Evolutionary conservation across 1,139 yeast genomes (phyloP), one percentile per base, ranked within the genome.

Genomic region (Blastobotrys serpentis): DNA sequence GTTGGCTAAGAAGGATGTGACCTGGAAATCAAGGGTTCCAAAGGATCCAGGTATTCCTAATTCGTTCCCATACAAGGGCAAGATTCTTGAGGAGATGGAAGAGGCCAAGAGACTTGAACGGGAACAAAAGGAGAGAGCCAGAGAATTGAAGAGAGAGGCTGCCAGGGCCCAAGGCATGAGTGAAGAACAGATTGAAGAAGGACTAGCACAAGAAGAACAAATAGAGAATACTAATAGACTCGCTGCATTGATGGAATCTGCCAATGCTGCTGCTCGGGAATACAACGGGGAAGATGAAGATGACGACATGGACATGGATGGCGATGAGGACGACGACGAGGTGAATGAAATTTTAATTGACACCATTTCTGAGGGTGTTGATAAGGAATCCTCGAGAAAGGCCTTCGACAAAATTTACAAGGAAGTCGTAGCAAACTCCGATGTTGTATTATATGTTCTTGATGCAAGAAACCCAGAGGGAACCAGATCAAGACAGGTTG

Each of bases 381-480:
- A 55, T 30, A 63, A 54, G 49, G 98, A 90, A 54, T 82, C 84
- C 61, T 89, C 97, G 6, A 81, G 98, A 66, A 89, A 86, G 66
- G 94, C 96, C 10, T 73, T 68, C 52, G 76, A 72, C 61, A 72
- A 71, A 55, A 61, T 71, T 38, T 92, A 86, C 69, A 96, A 89
- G 66, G 87, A 89, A 68, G 86, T 90, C 45, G 90, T 90, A 42
- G 97, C 88, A 51, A 83, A 89, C 23, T 75, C 96, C 1, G 98
- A 90, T 68, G 97, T 92, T 50, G 76, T 92, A 23, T 74, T 92
- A 49, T 92, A 94, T 61, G 97, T 92, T 18, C 74, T 92, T 63
- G 99, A 92, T 70, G 96, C 99, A 2, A 82, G 99, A 68, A 97
- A 92, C 69, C 98, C 99, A 46, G 96, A 87, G 67, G 82, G 90